Base-by-base conservation (phyloP, 2,329 filamentous ascomycete genomes). In the Microdochium bolleyi region DNA sequence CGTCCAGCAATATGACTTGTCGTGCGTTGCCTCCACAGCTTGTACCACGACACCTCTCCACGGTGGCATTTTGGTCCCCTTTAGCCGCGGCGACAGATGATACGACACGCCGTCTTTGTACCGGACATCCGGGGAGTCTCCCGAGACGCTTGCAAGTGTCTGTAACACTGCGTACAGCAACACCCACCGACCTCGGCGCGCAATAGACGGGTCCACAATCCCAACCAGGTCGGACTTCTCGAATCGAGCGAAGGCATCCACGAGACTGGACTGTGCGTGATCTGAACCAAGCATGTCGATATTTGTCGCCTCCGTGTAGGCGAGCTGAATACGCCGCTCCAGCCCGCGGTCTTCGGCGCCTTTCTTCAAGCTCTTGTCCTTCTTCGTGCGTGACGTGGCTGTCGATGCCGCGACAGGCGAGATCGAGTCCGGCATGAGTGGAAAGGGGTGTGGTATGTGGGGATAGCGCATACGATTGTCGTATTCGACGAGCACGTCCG, bases 361-460 rank as follows among this genome's bases (percentile, higher is more conserved):
- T 30, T 54, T 58, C n/a, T 53, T 58, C 16, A 52, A 49, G 30
- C 55, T 54, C 49, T 61, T 62, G 14, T 61, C 61, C 50, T 66
- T 70, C 54, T 67, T 72, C 44, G 55, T n/a, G 54, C 52, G 24
- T 53, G 55, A 27, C 44, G 48, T 4, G 59, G 37, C 2, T 5
- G 16, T 52, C 38, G 34, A 49, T 11, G 55, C 51, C 3, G 57
- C 44, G 10, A 57, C 57, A 0, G 71, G 65, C 1, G 70, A 65
- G 30, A 75, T 73, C 0, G 76, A 74, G 46, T 79, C 72, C 1
- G 85, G 85, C 2, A 87, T 73, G 1, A 87, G 67, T 0, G 85
- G 83, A 57, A 84, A 87, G 0, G 85, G 84, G 54, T 86, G 78
- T 0, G 85, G 80, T 48, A 88, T 80, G 55, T 87, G 83, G 3